A percentile compares a stretch with the other conserved stretches of the same genome.
phyloP scores from a whole-genome alignment of 129 eudicot species.

The Ambrosia artemisiifolia region DNA sequence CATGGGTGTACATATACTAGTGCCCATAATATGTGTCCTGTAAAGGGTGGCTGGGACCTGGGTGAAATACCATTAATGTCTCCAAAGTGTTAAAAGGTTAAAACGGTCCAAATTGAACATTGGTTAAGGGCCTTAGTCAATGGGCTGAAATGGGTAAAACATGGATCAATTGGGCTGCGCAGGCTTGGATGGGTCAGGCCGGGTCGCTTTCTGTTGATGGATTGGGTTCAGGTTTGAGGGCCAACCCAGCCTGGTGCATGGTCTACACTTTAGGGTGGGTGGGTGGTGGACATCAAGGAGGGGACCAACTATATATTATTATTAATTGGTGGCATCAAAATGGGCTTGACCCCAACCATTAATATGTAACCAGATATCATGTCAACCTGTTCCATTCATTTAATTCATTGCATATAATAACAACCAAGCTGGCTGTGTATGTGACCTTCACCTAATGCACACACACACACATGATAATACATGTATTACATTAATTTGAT shows the following conservation, averaged over 20 bases:
- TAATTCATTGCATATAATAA: conserved; percentile 22
- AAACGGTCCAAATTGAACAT: not conserved
- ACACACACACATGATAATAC: conserved; percentile 27
- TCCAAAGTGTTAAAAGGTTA: not conserved
- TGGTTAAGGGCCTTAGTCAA: not conserved
- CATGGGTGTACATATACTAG: no score
- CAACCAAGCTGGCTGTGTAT: conserved; percentile 29
- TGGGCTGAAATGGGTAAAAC: not conserved
- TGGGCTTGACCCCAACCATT: conserved; percentile 41
- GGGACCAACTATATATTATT: conserved; percentile 24
- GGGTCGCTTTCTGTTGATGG: not conserved
- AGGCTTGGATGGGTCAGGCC: not conserved
- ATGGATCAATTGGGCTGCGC: not conserved
- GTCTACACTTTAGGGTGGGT: conserved; percentile 23
- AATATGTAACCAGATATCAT: conserved; percentile 32
- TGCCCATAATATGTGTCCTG: no score
- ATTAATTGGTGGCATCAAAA: conserved; percentile 16
- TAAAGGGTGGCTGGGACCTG: no score
- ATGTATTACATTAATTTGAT: conserved; percentile 34
- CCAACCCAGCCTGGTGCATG: conserved; percentile 14
- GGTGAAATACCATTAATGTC: no score
- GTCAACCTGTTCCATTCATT: conserved; percentile 31
- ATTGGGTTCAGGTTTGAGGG: conserved; percentile 5
- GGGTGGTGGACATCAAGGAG: conserved; percentile 8
- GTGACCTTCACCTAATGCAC: conserved; percentile 41